Percentiles rank a stretch among this genome's conserved stretches.
Conservation (phyloP, 257 asterid genomes). For the Nicotiana sylvestris region DNA sequence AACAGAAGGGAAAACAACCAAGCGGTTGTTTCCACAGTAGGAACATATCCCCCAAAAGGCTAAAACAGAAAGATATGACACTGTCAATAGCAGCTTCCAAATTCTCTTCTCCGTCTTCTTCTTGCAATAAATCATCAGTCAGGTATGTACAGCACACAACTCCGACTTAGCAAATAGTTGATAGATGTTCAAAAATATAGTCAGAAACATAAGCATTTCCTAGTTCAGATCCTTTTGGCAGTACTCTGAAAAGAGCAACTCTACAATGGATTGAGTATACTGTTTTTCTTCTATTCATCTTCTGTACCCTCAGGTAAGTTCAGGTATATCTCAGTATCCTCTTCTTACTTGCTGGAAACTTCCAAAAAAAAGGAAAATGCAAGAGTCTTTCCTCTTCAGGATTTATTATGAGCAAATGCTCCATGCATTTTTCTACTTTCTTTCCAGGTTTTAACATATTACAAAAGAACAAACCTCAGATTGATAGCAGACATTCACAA, state of each 20-base stretch:
- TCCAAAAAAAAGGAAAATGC: neutral
- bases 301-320: neutral
- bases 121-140: neutral
- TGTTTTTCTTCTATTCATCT: neutral
- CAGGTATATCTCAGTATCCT: neutral
- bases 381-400: neutral
- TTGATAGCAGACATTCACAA: neutral
- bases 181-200: neutral
- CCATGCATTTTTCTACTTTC: neutral
- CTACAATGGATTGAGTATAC: neutral
- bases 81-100: neutral
- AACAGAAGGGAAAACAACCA: constrained; percentile 18
- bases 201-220: neutral
- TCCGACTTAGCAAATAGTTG: neutral
- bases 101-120: neutral
- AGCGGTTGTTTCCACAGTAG: constrained; percentile 12
- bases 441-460: neutral
- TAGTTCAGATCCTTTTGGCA: neutral
- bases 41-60: constrained; percentile 18
- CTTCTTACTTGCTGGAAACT: neutral
- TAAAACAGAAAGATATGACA: neutral
- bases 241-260: neutral
- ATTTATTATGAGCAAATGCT: neutral
- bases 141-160: neutral
- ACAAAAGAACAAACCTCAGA: neutral